Evolutionary conservation across 805 yeast species (phyloP), one percentile per base, ranked within the genome.

Genomic region (Wickerhamiella cacticola): DNA sequence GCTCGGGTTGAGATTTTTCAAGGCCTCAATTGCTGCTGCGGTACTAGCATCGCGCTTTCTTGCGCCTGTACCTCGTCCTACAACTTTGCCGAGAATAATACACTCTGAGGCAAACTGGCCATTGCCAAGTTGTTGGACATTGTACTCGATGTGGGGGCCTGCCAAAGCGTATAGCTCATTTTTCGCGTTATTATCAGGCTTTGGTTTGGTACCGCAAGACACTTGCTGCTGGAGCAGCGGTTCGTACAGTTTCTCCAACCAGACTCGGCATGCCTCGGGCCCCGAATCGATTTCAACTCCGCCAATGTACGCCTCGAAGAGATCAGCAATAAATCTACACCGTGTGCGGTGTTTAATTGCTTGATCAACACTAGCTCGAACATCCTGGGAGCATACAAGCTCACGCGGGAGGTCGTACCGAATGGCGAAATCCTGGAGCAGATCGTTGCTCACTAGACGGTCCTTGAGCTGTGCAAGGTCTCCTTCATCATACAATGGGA

Each of bases 271-370:
- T n/a, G n/a, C n/a, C n/a, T n/a, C n/a, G n/a, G n/a, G n/a, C n/a
- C n/a, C n/a, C n/a, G n/a, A n/a, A n/a, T n/a, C n/a, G n/a, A n/a
- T n/a, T n/a, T n/a, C n/a, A n/a, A n/a, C n/a, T n/a, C n/a, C n/a
- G n/a, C n/a, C n/a, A n/a, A n/a, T n/a, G 55, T 89, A 89, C 0
- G 97, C 96, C 65, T 92, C 98, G 61, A 89, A 84, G 0, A 82
- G 78, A 68, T 89, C 98, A 0, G 97, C 95, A 58, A 73, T 74
- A 2, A 82, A 67, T 59, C 89, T 89, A n/a, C n/a, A n/a, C n/a
- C n/a, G n/a, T n/a, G n/a, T n/a, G n/a, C n/a, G n/a, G 53, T 16
- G 9, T 12, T 10, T 13, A 81, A 89, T 3, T 66, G 62, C 43
- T 72, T 75, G 12, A 75, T 67, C 41, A 80, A 61, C 53, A 15